phyloP scores from a whole-genome alignment of 148 eudicot species.

The Bassia scoparia region DNA sequence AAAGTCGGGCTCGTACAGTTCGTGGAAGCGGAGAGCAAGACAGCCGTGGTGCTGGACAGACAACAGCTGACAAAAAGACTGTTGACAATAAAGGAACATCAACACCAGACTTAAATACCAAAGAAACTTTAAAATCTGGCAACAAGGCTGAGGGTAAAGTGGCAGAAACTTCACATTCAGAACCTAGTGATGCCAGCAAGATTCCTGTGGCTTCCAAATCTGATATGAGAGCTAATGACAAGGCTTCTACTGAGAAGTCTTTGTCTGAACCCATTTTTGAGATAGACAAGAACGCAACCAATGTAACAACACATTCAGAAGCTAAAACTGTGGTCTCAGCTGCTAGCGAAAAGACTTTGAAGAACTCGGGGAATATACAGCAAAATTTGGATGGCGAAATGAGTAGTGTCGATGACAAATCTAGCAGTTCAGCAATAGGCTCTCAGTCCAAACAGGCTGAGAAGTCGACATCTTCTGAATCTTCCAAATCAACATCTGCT shows the following conservation, averaged over 20 bases:
- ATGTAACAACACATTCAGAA: constrained; percentile 10
- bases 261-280: constrained; percentile 23
- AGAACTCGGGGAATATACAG: constrained; percentile 3
- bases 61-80: constrained; percentile 32
- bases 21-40: constrained; percentile 50
- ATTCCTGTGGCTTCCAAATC: constrained; percentile 26
- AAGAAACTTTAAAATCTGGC: constrained; percentile 38
- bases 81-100: constrained; percentile 33
- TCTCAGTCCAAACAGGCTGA: constrained; percentile 37
- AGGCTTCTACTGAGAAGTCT: constrained; percentile 25
- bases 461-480: constrained; percentile 25
- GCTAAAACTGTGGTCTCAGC: constrained; percentile 8
- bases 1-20: constrained; percentile 45
- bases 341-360: constrained; percentile 17
- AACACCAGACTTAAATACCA: constrained; percentile 34
- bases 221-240: constrained; percentile 30
- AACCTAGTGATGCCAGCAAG: constrained; percentile 26
- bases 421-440: constrained; percentile 11
- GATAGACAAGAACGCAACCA: constrained; percentile 11
- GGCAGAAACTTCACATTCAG: constrained; percentile 34
- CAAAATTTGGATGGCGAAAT: constrained; percentile 10
- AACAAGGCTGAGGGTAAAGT: constrained; percentile 31
- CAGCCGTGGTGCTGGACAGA: constrained; percentile 26
- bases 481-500: constrained; percentile 31
- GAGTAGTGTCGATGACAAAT: constrained; percentile 22